Base-by-base conservation (phyloP, 208 protist species). In the Leishmania amazonensis region DNA sequence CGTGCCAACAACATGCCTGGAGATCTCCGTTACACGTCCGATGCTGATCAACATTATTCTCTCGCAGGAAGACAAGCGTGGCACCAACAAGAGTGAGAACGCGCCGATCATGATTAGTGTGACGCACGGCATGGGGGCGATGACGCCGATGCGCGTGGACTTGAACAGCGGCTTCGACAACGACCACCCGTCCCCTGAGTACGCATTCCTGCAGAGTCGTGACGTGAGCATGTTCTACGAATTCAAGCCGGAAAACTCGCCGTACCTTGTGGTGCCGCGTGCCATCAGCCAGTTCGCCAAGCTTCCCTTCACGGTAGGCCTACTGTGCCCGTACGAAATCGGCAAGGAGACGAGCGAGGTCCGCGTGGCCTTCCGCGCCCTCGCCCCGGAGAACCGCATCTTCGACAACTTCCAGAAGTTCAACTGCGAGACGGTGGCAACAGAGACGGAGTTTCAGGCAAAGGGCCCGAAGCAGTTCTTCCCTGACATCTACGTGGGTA, bases 211-310 rank as follows among this genome's bases (percentile, higher is more conserved):
- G 64, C 84, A 95, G 84, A 85, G 78, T 73, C 91, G 92, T 45
- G 92, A 96, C 73, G 87, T 93, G 57, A 92, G 86, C 75, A 89
- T 97, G 86, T 93, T 94, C 84, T 96, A 92, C 82, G 87, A 93
- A 80, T 94, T 97, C 73, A 49, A 81, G 45, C 90, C 91, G 15
- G 87, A 93, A 79, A 88, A 90, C 78, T 95, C 94, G n/a, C 91
- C 91, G 47, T 97, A 97, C 82, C 64, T 95, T 28, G 88, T 97
- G 47, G 81, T 97, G 62, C 94, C 92, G 31, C 90, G 94, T 40
- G 51, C 87, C 47, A 94, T 95, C 87, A 91, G 85, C 71, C 76
- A 74, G 9, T 90, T 89, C 77, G 67, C 89, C 42, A 82, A 88
- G 83, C 82, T 93, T 70, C 87, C 89, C 17, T 95, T 93, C 82